Evolutionary conservation across 1,284 basidiomycete species (phyloP), one percentile per base, ranked within the genome.

Genomic region (Apiotrichum mycotoxinovorans): DNA sequence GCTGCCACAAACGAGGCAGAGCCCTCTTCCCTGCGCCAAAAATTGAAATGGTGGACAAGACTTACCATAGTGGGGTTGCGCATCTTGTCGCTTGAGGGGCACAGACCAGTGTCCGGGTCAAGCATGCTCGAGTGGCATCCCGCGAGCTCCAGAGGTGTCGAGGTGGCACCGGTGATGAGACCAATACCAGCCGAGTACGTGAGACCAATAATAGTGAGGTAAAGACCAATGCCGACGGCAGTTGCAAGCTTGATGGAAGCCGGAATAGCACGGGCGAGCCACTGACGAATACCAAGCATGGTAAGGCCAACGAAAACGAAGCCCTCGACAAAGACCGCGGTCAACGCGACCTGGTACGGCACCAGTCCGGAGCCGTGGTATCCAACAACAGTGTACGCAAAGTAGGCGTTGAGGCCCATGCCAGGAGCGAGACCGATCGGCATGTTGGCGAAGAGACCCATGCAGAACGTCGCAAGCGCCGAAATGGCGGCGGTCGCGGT

Each of bases 181-280:
- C 83, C 81, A 12, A 94, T 80, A 63, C 91, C 91, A 62, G 83
- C 80, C 7, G 86, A 85, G 51, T 62, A 62, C 83, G 58, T 64
- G 40, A 80, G 72, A 62, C 78, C 76, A 62, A 80, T 80, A 51
- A 80, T 67, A 42, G 77, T 73, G 14, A 80, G 74, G 78, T 88
- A 94, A 18, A 93, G 72, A 56, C 90, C 91, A 68, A 94, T 93
- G 65, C 91, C 90, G 33, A 87, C 85, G 56, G 89, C 89, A 4
- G 91, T 88, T 12, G 89, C 86, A 60, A 91, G 82, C 38, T 90
- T 86, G 47, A 94, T 83, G 3, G 89, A 91, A 61, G 89, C 87
- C 1, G 91, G 91, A 82, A 94, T 89, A 53, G 91, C 82, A 40
- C 91, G 85, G 15, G 87, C 88, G 25, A 94, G 82, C 91, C 89